These are phyloP conservation scores for Mesembryanthemum crystallinum DNA, from an alignment of 148 eudicot genomes.

Conservation along the genomic window DNA sequence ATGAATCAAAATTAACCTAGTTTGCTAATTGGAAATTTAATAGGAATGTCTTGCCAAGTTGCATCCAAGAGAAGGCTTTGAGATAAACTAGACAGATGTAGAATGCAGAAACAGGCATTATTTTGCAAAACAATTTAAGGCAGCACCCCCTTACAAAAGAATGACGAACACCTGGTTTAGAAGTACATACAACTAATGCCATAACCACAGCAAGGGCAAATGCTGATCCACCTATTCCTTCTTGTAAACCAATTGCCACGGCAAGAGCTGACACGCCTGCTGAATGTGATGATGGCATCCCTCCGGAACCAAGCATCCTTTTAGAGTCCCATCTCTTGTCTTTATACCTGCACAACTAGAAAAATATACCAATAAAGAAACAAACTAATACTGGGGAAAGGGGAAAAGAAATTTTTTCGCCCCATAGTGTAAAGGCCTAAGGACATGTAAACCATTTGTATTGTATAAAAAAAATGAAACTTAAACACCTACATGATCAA, in stretches of 20 bases:
- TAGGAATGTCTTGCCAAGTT: neutral
- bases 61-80: neutral
- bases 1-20: neutral
- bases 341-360: slow-evolving; percentile 65
- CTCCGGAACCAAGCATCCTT: slow-evolving; percentile 87
- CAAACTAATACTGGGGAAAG: neutral
- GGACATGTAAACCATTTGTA: neutral
- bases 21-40: neutral
- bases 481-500: neutral
- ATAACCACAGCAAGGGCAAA: slow-evolving; percentile 91
- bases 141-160: slow-evolving; percentile 4
- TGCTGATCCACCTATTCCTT: slow-evolving; percentile 66
- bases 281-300: slow-evolving; percentile 99
- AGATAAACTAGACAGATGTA: neutral
- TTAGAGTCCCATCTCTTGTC: slow-evolving; percentile 96
- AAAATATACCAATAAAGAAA: slow-evolving; percentile 1
- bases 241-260: slow-evolving; percentile 69
- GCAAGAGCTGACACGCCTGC: slow-evolving; percentile 88
- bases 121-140: neutral
- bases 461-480: neutral
- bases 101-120: neutral
- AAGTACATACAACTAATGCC: slow-evolving; percentile 85
- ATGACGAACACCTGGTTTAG: slow-evolving; percentile 14
- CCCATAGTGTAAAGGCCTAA: neutral
- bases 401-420: neutral